Percentiles rank a stretch among this genome's conserved stretches.
phyloP scores from a whole-genome alignment of 805 yeast genomes.

The Schwanniomyces sp. region DNA sequence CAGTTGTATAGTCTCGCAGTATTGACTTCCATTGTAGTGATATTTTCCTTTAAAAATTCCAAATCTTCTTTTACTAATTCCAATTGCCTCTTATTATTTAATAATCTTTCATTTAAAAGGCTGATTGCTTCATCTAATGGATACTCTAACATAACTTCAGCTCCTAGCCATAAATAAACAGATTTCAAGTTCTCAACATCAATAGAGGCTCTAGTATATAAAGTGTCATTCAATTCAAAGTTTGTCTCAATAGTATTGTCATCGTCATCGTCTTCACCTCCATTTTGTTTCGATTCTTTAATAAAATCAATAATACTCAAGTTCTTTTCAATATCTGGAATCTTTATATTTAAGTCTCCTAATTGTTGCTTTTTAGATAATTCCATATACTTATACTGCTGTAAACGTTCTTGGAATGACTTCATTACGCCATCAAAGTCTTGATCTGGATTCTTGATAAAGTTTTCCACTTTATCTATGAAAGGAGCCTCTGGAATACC shows the following conservation, averaged over 20 bases:
- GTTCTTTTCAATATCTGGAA: slow-evolving; percentile 93
- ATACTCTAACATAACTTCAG: slow-evolving; percentile 95
- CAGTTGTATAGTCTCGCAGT: slow-evolving; percentile 89
- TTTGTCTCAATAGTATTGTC: slow-evolving; percentile 55
- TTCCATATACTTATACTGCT: slow-evolving; percentile 90
- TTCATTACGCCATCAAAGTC: slow-evolving; percentile 71
- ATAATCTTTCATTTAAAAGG: slow-evolving; percentile 61
- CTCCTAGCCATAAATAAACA: slow-evolving; percentile 95
- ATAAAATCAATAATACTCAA: slow-evolving; percentile 68
- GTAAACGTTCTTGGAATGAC: slow-evolving; percentile 81
- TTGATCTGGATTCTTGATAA: slow-evolving; percentile 58
- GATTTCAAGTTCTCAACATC: slow-evolving; percentile 51
- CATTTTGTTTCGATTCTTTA: slow-evolving; percentile 43
- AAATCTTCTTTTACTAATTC: slow-evolving; percentile 74
- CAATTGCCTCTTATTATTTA: slow-evolving; percentile 59
- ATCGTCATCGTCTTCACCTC: slow-evolving; percentile 25
- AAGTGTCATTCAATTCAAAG: slow-evolving; percentile 90
- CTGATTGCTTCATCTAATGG: slow-evolving; percentile 84
- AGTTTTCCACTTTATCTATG: slow-evolving; percentile 76
- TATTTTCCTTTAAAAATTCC: slow-evolving; percentile 81
- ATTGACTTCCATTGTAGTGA: slow-evolving; percentile 97
- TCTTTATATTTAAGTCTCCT: slow-evolving; percentile 59
- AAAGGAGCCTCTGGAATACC: slow-evolving; percentile 98
- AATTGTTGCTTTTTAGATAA: slow-evolving; percentile 49
- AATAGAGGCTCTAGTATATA: slow-evolving; percentile 79